Conservation (phyloP, 2,329 filamentous ascomycete species). For the Biscogniauxia mediterranea region DNA sequence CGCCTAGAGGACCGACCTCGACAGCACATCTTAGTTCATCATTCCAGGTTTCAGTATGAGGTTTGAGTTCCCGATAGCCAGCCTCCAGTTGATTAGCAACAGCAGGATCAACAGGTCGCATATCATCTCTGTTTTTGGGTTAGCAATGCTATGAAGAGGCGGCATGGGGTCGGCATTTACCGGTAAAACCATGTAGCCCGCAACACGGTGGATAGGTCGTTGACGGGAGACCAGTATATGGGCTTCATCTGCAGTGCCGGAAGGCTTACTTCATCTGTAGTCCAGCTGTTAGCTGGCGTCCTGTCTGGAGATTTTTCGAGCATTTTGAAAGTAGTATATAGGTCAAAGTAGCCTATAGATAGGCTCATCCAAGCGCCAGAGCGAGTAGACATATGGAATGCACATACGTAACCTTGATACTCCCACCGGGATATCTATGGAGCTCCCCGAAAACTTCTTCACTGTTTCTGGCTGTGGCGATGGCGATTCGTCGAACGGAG, state of each 20-base stretch:
- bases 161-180: constrained; percentile 28
- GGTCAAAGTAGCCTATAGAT: not conserved
- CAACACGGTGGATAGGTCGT: constrained; percentile 79
- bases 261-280: constrained; percentile 70
- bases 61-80: constrained; percentile 82
- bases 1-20: constrained; percentile 83
- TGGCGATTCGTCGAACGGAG: constrained; percentile 10
- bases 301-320: not conserved
- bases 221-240: constrained; percentile 95
- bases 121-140: constrained; percentile 61
- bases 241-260: constrained; percentile 87
- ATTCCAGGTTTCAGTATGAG: constrained; percentile 89
- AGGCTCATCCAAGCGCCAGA: no score
- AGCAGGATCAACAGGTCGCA: constrained; percentile 80
- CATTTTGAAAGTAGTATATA: not conserved
- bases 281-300: not conserved
- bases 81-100: constrained; percentile 90
- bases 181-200: constrained; percentile 97
- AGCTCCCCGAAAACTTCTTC: constrained; percentile 21
- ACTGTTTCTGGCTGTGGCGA: constrained; percentile 22
- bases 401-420: constrained; percentile 70
- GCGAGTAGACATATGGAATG: not conserved
- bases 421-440: constrained; percentile 73
- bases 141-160: constrained; percentile 2
- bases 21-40: constrained; percentile 89